Conservation (phyloP, 169 alveolate genomes). For the Plasmodium chabaudi region DNA sequence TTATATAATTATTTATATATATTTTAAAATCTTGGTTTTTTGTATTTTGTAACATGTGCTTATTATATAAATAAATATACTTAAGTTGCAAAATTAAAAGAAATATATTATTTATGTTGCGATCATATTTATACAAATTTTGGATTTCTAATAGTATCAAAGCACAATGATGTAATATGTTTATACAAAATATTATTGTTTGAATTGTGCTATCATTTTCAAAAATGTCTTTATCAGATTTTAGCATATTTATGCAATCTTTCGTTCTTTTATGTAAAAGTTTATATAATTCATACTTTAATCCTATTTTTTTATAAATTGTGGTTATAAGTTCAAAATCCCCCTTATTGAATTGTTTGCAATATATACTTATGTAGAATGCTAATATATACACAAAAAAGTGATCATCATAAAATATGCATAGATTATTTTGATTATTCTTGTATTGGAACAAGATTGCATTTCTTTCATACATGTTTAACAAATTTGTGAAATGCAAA, state of each 20-base stretch:
- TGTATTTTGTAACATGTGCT: constrained; percentile 14
- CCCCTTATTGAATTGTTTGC: constrained; percentile 18
- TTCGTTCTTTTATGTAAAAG: constrained; percentile 12
- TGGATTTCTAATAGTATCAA: constrained; percentile 38
- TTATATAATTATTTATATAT: constrained; percentile 28
- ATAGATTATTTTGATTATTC: not conserved
- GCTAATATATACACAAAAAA: constrained; percentile 32
- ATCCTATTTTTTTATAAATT: constrained; percentile 43
- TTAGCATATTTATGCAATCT: constrained; percentile 14
- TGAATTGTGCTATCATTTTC: not conserved
- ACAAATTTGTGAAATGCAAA: constrained; percentile 28
- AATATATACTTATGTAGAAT: constrained; percentile 22
- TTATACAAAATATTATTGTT: constrained; percentile 39
- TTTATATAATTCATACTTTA: constrained; percentile 51
- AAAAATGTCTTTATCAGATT: constrained; percentile 30
- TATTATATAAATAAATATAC: constrained; percentile 47
- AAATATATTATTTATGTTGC: constrained; percentile 23
- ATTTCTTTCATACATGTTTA: constrained; percentile 36
- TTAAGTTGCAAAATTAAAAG: constrained; percentile 59
- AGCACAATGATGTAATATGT: constrained; percentile 60
- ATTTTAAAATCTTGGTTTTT: constrained; percentile 13
- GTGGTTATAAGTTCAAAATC: constrained; percentile 28
- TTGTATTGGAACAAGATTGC: not conserved
- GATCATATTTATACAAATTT: constrained; percentile 23
- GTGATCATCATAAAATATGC: constrained; percentile 42